Percentiles rank a stretch among this genome's conserved stretches.
Conservation (phyloP, 2,329 filamentous ascomycete species). For the Colletotrichum lupini region DNA sequence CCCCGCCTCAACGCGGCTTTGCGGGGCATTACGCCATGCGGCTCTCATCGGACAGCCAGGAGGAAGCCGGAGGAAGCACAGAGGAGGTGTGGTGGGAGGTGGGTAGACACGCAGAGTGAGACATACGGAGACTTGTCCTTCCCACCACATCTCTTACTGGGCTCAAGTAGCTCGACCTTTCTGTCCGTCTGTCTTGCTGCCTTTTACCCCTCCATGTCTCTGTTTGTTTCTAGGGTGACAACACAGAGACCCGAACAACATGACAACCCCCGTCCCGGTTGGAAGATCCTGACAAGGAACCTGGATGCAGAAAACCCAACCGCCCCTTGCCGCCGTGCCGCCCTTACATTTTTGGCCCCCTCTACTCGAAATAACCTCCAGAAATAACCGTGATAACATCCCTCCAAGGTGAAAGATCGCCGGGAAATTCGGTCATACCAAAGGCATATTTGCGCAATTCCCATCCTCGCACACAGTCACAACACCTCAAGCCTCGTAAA, state of each 20-base stretch:
- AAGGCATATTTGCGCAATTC: slow-evolving; percentile 18
- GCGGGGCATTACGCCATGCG: slow-evolving; percentile 36
- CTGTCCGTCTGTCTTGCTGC: neutral
- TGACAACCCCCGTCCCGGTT: neutral
- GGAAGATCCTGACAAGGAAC: neutral
- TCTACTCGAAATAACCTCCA: neutral
- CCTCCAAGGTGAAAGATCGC: neutral
- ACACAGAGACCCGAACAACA: neutral
- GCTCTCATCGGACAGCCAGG: slow-evolving; percentile 25
- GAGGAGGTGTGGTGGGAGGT: neutral
- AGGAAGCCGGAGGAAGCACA: neutral
- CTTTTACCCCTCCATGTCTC: neutral
- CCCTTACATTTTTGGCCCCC: neutral
- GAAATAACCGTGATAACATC: slow-evolving; percentile 9
- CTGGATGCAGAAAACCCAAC: neutral
- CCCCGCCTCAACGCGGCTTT: slow-evolving; percentile 9
- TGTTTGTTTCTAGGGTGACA: neutral
- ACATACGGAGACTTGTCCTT: neutral
- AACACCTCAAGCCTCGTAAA: neutral
- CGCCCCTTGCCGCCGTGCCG: neutral
- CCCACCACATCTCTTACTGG: neutral
- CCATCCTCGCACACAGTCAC: neutral
- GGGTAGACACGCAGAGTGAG: neutral
- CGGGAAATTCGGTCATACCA: slow-evolving; percentile 22
- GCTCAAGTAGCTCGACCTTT: neutral